These are phyloP conservation scores for Pseudogymnoascus sp. DNA, from an alignment of 2,329 filamentous ascomycete species.

Conservation along the genomic window DNA sequence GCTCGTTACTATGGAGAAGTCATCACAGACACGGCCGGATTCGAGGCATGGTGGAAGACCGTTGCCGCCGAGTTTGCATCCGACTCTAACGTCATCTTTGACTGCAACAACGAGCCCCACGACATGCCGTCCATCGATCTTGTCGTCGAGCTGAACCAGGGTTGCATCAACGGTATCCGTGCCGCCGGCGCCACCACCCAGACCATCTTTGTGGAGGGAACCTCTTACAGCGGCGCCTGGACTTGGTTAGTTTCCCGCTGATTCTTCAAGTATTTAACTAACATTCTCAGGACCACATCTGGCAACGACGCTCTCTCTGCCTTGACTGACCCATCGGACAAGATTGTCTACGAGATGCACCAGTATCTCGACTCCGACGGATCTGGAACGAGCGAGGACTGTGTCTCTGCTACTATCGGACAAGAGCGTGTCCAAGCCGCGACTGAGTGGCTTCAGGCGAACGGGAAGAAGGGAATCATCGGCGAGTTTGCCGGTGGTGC, in stretches of 20 bases:
- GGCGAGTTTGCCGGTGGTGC: conserved; percentile 44
- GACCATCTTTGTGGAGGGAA: conserved; percentile 48
- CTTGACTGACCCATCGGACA: conserved; percentile 41
- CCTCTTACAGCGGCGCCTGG: conserved; percentile 36
- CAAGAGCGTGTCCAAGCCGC: conserved; percentile 39
- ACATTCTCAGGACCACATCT: conserved; percentile 18
- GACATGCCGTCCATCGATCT: conserved; percentile 31
- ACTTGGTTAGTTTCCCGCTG: conserved; percentile 30
- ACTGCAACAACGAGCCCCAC: conserved; percentile 37
- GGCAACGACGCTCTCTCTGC: conserved; percentile 38
- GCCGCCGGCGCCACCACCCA: conserved; percentile 35
- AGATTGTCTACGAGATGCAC: conserved; percentile 51
- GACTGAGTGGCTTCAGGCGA: conserved; percentile 43
- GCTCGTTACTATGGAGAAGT: conserved; percentile 35
- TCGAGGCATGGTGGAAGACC: conserved; percentile 32
- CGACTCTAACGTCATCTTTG: conserved; percentile 31
- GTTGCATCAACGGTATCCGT: conserved; percentile 32
- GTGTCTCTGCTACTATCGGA: conserved; percentile 42
- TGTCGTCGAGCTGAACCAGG: conserved; percentile 34
- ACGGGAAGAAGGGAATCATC: conserved; percentile 41
- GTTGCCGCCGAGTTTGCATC: conserved; percentile 28
- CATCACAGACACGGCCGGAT: conserved; percentile 27
- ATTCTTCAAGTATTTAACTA: neutral
- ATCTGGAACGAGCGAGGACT: conserved; percentile 39
- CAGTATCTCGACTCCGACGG: conserved; percentile 49